Evolutionary conservation across 305 asterid genomes (phyloP), one percentile per base, ranked within the genome.

Genomic region (Andrographis paniculata): DNA sequence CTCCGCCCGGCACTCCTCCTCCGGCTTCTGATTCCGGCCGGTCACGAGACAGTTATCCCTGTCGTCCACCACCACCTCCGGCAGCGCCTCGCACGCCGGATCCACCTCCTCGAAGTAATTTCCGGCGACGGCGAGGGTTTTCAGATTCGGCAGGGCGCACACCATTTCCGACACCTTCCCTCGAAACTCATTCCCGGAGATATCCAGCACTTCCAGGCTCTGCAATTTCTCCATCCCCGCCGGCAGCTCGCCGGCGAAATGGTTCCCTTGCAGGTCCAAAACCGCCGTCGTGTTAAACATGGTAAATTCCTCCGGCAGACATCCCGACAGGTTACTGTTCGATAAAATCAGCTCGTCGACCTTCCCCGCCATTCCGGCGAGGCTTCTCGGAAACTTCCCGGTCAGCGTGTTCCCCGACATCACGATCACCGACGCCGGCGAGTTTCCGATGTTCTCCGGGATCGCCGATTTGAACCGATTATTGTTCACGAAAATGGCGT

Each of bases 371-470:
- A 80, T 74, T 4, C 63, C 37, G 0, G 83, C 83, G 14, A 77
- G 74, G 63, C 87, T 83, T 24, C 39, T 61, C 0, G 94, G 94
- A 20, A 83, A 62, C 67, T 91, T 76, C 1, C 94, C 94, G 0
- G 19, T 47, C 23, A 81, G 42, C 52, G 60, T 62, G 62, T 81
- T 81, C 31, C 68, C 33, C 0, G 93, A 61, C 27, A 81, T 11
- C 42, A 82, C 88, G 37, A 82, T 54, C 33, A 78, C 78, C 0
- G 93, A 82, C 17, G 80, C 80, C 2, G 79, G 59, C 1, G 93
- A 78, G 39, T 82, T 71, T 1, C 93, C 93, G 4, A 82, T 18
- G 23, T 60, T 82, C 55, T 67, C 77, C 1, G 93, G 93, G 7
- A 82, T 69, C 51, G 10, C 48, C 0, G 83, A 82, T 9, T 52